Evolutionary conservation across 2,329 filamentous ascomycete genomes (phyloP).

Genomic region (Dactylellina drechsleri): DNA sequence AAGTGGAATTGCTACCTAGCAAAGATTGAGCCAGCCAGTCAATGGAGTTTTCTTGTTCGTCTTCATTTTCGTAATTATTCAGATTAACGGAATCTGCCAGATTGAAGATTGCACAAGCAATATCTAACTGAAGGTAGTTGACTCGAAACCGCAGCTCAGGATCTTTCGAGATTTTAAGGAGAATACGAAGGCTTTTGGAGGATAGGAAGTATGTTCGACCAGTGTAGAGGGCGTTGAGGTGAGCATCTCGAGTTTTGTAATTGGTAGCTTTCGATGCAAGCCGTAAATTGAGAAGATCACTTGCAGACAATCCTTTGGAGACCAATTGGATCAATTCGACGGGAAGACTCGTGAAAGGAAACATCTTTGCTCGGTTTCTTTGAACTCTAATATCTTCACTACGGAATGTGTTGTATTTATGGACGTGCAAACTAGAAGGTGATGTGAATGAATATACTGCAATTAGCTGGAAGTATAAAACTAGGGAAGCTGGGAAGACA

Average conservation of each 20-base stretch:
- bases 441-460: no score
- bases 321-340: conserved; percentile 10
- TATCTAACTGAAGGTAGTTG: conserved; percentile 20
- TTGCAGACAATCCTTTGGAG: background rate
- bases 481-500: no score
- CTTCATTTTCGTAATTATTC: background rate
- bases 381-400: no score
- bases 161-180: conserved; percentile 15
- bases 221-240: conserved; percentile 2
- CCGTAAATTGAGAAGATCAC: conserved; percentile 18
- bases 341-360: conserved; percentile 3
- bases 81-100: background rate
- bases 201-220: conserved; percentile 8
- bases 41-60: background rate
- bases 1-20: background rate
- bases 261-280: conserved; percentile 10
- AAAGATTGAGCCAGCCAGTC: background rate
- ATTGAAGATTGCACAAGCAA: conserved; percentile 14
- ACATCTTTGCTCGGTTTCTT: background rate
- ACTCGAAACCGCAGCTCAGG: conserved; percentile 4
- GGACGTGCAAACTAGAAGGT: no score
- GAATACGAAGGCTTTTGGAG: conserved; percentile 10
- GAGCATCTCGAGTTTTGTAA: background rate
- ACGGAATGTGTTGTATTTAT: no score
- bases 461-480: no score